Evolutionary conservation across 2,329 filamentous ascomycete genomes (phyloP).

Genomic region (Lachnellula suecica): DNA sequence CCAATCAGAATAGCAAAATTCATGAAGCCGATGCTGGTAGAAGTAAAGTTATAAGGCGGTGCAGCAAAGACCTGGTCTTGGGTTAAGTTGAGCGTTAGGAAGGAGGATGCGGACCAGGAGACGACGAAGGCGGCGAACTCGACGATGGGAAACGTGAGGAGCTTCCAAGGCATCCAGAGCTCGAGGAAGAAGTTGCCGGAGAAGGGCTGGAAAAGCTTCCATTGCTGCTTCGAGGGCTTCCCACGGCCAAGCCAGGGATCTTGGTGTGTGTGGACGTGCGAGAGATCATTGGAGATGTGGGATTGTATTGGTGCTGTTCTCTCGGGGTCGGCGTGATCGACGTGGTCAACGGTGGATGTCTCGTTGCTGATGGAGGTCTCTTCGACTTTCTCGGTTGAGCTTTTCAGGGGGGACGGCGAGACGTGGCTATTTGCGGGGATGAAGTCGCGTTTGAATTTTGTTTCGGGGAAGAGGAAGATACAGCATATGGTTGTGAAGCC

Average conservation of each 20-base stretch:
- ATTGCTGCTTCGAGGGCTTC: conserved; percentile 53
- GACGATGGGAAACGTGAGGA: conserved; percentile 62
- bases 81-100: conserved; percentile 59
- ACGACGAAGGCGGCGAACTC: conserved; percentile 62
- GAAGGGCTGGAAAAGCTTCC: conserved; percentile 49
- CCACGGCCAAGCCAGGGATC: conserved; percentile 58
- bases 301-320: conserved; percentile 11
- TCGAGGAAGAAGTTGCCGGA: conserved; percentile 49
- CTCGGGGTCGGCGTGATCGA: conserved; percentile 18
- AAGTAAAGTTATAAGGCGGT: conserved; percentile 29
- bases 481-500: conserved; percentile 49
- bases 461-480: conserved; percentile 63
- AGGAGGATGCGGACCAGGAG: conserved; percentile 56
- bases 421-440: conserved; percentile 7
- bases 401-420: conserved; percentile 12
- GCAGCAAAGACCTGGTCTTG: conserved; percentile 39
- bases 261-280: conserved; percentile 39
- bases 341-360: conserved; percentile 6
- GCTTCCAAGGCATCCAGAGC: conserved; percentile 61
- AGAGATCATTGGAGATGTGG: conserved; percentile 20
- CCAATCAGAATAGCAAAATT: conserved; percentile 50
- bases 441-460: conserved; percentile 51
- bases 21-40: conserved; percentile 48
- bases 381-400: conserved; percentile 21
- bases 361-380: neutral